Evolutionary conservation across 2,329 filamentous ascomycete genomes (phyloP).

Genomic region (Colletotrichum sp.): DNA sequence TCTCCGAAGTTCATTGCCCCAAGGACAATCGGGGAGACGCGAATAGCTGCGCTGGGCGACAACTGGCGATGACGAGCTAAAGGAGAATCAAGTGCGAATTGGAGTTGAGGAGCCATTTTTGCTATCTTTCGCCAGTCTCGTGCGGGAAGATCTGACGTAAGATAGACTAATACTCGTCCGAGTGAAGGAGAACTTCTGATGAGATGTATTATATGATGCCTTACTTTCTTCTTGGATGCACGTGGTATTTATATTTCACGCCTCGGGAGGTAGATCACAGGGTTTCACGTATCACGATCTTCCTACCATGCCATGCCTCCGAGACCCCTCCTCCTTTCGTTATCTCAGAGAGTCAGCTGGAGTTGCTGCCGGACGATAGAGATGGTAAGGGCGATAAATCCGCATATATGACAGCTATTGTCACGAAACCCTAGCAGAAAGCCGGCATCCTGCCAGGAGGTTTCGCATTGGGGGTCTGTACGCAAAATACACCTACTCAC

Average conservation of each 20-base stretch:
- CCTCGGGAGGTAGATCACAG: accelerated
- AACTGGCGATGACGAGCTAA: slow-evolving; percentile 58
- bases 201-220: not conserved
- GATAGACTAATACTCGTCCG: accelerated
- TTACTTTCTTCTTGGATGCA: accelerated
- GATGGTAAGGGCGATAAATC: not conserved
- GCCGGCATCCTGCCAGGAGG: not conserved
- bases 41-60: slow-evolving; percentile 50
- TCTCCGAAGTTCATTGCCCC: slow-evolving; percentile 58
- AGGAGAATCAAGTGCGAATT: not conserved
- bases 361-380: not conserved
- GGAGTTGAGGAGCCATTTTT: not conserved
- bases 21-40: slow-evolving; percentile 54
- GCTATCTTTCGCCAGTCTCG: not conserved
- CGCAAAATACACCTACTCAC: no score
- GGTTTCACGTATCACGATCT: not conserved
- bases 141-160: not conserved
- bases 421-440: not conserved
- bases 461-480: not conserved
- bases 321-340: accelerated
- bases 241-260: not conserved
- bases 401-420: not conserved
- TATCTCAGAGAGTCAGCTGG: not conserved
- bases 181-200: not conserved
- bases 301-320: not conserved